Base-by-base conservation (phyloP, 2,329 filamentous ascomycete genomes). In the Nemania abortiva region DNA sequence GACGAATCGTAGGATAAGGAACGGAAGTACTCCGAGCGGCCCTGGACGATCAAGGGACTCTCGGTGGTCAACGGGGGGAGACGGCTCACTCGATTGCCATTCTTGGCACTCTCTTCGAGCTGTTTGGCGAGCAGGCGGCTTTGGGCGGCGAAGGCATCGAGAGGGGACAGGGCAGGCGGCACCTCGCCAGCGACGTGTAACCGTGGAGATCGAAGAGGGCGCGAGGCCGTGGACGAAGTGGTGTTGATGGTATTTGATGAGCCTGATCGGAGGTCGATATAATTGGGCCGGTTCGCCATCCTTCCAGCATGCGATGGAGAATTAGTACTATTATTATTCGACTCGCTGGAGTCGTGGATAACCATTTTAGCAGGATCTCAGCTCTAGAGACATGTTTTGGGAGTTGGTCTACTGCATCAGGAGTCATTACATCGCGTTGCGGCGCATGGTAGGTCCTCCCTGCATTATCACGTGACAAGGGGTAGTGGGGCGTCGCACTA, bases 71-170 rank as follows among this genome's bases (percentile, higher is more conserved):
- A 84, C 6, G 94, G 94, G 2, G 95, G 93, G 52, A 98, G 83
- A 50, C 95, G 89, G 82, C 95, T 98, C 82, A 98, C 88, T 66
- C 95, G 89, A 72, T 90, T 89, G 58, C 93, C 94, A 70, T 88
- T 88, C 77, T 88, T 90, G 76, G 89, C 88, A 72, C 89, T 91
- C 74, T 96, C 91, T 79, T 97, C 91, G 70, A 99, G 89, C 81
- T 97, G 92, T 81, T 90, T 92, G 47, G 94, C 94, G 60, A 99
- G 87, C 75, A 97, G 84, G 66, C 95, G 91, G 75, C 95, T 97
- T 78, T 98, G 95, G 70, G 95, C 87, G 24, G 95, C 95, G 79
- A 99, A 97, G 56, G 95, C 95, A 85, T 99, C 96, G 72, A 99
- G 88, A 11, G 96, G 96, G 7, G 96, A 98, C 65, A 98, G 86